Evolutionary conservation across 2,329 filamentous ascomycete genomes (phyloP).

Genomic region (Helminthosporium solani): DNA sequence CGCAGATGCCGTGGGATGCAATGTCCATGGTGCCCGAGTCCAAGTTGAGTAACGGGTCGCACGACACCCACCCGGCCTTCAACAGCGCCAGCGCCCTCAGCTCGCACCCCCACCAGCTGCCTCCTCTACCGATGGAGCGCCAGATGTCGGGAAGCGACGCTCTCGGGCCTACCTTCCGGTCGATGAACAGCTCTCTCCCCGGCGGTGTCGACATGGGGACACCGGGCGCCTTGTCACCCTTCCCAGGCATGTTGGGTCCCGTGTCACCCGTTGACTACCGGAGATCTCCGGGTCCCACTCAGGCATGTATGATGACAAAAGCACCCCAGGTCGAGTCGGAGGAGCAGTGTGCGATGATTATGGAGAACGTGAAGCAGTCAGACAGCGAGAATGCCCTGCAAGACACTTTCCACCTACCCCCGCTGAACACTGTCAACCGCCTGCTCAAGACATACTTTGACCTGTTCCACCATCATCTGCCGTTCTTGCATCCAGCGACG

Average conservation of each 20-base stretch:
- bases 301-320: conserved; percentile 63
- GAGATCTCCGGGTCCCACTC: conserved; percentile 67
- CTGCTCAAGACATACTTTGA: conserved; percentile 96
- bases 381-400: conserved; percentile 81
- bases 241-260: conserved; percentile 65
- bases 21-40: conserved; percentile 75
- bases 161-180: conserved; percentile 65
- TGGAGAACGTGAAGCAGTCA: conserved; percentile 79
- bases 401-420: conserved; percentile 86
- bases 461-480: conserved; percentile 93
- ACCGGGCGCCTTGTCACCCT: conserved; percentile 72
- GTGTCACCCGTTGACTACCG: conserved; percentile 69
- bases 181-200: conserved; percentile 71
- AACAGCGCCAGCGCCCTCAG: conserved; percentile 59
- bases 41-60: conserved; percentile 73
- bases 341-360: conserved; percentile 78
- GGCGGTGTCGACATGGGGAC: conserved; percentile 69
- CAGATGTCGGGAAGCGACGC: conserved; percentile 59
- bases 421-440: conserved; percentile 77
- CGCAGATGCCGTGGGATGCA: conserved; percentile 92
- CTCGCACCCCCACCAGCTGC: conserved; percentile 62
- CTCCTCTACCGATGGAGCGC: conserved; percentile 65
- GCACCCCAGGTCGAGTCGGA: conserved; percentile 81
- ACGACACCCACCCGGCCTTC: conserved; percentile 62
- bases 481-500: conserved; percentile 89